Evolutionary conservation across 805 yeast species (phyloP), one percentile per base, ranked within the genome.

Genomic region (Wickerhamomyces rabaulensis): DNA sequence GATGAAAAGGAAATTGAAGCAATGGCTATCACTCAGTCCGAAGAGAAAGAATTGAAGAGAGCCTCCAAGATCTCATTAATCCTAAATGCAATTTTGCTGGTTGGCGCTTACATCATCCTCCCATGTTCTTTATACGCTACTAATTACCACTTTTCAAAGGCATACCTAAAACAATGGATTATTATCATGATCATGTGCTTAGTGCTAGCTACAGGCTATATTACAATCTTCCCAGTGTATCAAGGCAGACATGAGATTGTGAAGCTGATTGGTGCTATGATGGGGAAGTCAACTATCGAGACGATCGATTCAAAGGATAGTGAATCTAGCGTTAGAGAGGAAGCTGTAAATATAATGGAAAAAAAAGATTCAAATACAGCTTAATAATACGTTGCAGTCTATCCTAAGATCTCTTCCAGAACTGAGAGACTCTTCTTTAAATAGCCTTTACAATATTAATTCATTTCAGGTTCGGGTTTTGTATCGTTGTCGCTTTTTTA

Each of bases 21-120:
- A 4, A 52, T 65, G 54, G 45, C 43, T 9, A 47, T 60, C 9
- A 44, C 52, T 8, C 47, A 31, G 22, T 51, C 52, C 3, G 65
- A 62, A 16, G 52, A 55, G 41, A 54, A 52, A 17, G 44, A 43
- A 6, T 45, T 63, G 39, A 68, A 67, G 48, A 63, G 52, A 31
- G 79, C 74, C 33, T 64, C 69, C 9, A 55, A 61, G 25, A 65
- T 74, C 49, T 71, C 78, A 56, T 54, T 71, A 9, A 51, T 63
- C 2, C 59, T 76, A 31, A 76, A 78, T 41, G 22, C 53, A 13
- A 56, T 67, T 33, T 27, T 63, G 12, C 20, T 67, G 3, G 41
- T 63, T 19, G 64, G 66, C 2, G 65, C 60, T 17, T 66, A 62
- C 46, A 43, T 70, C 7, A 50, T 68, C 20, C 52, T 67, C 26